Conservation (phyloP, 805 yeast species). For the Kuraishia hungarica region DNA sequence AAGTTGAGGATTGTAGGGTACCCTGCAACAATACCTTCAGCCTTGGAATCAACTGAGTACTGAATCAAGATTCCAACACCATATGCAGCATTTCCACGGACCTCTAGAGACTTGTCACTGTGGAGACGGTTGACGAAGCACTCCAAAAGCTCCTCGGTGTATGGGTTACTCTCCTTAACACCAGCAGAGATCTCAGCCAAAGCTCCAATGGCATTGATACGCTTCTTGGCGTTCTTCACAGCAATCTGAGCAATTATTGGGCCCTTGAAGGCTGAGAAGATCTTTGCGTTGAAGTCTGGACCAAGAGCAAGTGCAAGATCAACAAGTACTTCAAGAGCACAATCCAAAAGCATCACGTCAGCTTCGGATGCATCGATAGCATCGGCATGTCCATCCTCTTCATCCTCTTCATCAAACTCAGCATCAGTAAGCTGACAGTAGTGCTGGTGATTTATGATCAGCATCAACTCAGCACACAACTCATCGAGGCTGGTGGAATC, state of each 20-base stretch:
- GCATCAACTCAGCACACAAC: constrained; percentile 63
- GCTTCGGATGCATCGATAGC: constrained; percentile 44
- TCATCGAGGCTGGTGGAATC: constrained; percentile 50
- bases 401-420: constrained; percentile 48
- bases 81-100: constrained; percentile 90
- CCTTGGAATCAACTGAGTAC: constrained; percentile 42
- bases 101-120: constrained; percentile 75
- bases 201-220: constrained; percentile 82
- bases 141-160: constrained; percentile 60
- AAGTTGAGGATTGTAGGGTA: constrained; percentile 64
- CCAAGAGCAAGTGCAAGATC: constrained; percentile 71
- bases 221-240: constrained; percentile 59
- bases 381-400: constrained; percentile 25
- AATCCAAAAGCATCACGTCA: constrained; percentile 69
- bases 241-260: constrained; percentile 47
- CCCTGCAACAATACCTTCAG: constrained; percentile 19
- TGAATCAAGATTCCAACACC: constrained; percentile 80
- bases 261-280: constrained; percentile 67
- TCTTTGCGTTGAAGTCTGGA: constrained; percentile 55
- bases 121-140: constrained; percentile 61
- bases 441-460: constrained; percentile 74
- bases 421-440: constrained; percentile 74
- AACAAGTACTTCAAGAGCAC: constrained; percentile 80
- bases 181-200: constrained; percentile 83
- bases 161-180: constrained; percentile 58